A percentile compares a stretch with the other conserved stretches of the same genome.
Evolutionary conservation across 1,139 yeast species (phyloP).

Genomic region (Suhomyces bolitotheri): DNA sequence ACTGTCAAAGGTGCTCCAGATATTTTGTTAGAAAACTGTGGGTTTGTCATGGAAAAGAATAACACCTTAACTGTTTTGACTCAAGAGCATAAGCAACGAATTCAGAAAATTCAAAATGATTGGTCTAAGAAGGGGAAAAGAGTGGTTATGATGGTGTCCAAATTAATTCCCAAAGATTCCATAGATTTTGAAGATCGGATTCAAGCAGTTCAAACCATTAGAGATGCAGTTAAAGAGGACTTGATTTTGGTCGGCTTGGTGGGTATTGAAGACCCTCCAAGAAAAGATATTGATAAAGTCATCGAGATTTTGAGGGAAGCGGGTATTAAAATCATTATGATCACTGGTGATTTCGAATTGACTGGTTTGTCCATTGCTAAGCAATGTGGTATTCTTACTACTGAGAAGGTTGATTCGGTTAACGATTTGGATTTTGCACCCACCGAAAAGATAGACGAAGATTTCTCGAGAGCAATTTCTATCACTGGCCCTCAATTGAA

Average conservation of each 20-base stretch:
- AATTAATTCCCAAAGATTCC: conserved; percentile 19
- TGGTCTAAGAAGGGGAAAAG: conserved; percentile 49
- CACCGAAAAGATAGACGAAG: conserved; percentile 12
- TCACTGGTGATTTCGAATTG: conserved; percentile 54
- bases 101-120: conserved; percentile 30
- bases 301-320: conserved; percentile 43
- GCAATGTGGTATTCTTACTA: conserved; percentile 44
- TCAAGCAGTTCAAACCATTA: conserved; percentile 12
- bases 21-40: conserved; percentile 38
- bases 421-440: conserved; percentile 18
- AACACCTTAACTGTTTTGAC: conserved; percentile 16
- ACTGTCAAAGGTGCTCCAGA: conserved; percentile 56
- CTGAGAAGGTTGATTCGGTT: conserved; percentile 26
- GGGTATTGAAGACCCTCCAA: conserved; percentile 55
- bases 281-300: conserved; percentile 43
- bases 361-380: conserved; percentile 56
- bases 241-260: conserved; percentile 43
- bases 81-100: conserved; percentile 15
- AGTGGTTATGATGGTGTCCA: conserved; percentile 43
- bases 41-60: conserved; percentile 21
- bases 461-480: conserved; percentile 28
- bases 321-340: conserved; percentile 52
- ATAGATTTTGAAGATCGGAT: conserved; percentile 10
- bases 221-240: conserved; percentile 16
- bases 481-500: conserved; percentile 43